Evolutionary conservation across 768 basidiomycete genomes (phyloP).

Genomic region (Mycena albidolilacea): DNA sequence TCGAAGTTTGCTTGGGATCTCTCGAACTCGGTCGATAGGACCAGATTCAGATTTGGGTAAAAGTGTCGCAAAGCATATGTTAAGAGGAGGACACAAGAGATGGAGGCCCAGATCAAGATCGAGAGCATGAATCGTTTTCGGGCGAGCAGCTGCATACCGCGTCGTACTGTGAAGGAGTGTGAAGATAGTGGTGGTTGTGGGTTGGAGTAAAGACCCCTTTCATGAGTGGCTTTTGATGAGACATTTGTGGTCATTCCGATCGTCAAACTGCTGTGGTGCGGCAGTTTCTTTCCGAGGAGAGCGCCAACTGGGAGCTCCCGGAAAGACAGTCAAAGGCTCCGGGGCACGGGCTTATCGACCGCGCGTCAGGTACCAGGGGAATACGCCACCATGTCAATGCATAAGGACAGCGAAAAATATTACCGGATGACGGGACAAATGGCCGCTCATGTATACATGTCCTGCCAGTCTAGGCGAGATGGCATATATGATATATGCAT

Average conservation of each 20-base stretch:
- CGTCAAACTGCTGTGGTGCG: not conserved
- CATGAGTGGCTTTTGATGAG: not conserved
- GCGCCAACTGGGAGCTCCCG: too few relatives aligned
- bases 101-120: slow-evolving; percentile 1
- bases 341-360: too few relatives aligned
- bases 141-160: slow-evolving; percentile 5
- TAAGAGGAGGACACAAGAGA: slow-evolving; percentile 18
- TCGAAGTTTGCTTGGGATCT: not conserved
- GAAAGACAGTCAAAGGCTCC: too few relatives aligned
- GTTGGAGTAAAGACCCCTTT: not conserved
- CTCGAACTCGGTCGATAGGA: not conserved
- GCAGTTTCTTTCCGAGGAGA: too few relatives aligned
- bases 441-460: too few relatives aligned
- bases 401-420: too few relatives aligned
- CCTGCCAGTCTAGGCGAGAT: too few relatives aligned
- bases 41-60: not conserved
- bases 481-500: too few relatives aligned
- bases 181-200: not conserved
- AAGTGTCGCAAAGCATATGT: slow-evolving; percentile 1
- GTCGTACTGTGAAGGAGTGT: not conserved
- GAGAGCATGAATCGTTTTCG: slow-evolving; percentile 1
- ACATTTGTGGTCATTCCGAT: not conserved
- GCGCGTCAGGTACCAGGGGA: too few relatives aligned
- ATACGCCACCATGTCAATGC: too few relatives aligned
- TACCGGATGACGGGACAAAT: too few relatives aligned